Evolutionary conservation across 345 rosid species (phyloP), one percentile per base, ranked within the genome.

Genomic region (Moricandia arvensis): DNA sequence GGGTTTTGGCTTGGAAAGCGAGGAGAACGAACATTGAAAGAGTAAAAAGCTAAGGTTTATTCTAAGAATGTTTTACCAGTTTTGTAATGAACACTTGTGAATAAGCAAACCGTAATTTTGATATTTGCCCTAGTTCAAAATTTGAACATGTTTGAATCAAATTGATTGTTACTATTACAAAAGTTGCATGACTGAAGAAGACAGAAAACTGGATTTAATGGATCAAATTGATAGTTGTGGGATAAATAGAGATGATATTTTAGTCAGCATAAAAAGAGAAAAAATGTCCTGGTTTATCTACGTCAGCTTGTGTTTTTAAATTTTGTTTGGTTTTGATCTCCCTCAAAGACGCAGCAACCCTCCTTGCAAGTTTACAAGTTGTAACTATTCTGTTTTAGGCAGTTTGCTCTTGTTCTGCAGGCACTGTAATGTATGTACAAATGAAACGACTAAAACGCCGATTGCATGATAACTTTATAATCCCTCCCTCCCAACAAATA

Each of bases 401-500:
- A 55, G n/a, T 21, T 55, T 47, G 8, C 6, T 38, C 4, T 12
- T 38, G 6, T 55, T 55, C n/a, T 21, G 59, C 59, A 55, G 59
- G 13, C 30, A 55, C 24, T 24, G 60, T 24, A 55, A 11, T 18
- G 77, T 73, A 74, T 59, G 38, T 47, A 59, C 67, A 67, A 59
- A 49, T 34, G 61, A 75, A 58, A 75, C 78, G 33, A 57, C 71
- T 49, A 49, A 7, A 49, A 16, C 24, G 24, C 16, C 21, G 16
- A 43, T 7, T 16, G 68, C 59, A 45, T 29, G 9, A 16, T 33
- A 60, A 49, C 66, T 13, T n/a, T 68, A 12, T 69, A 17, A 38
- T 29, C 45, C 8, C 64, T 15, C 24, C 24, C 24, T 21, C 24
- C n/a, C 63, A 69, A 69, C 75, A 76, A 62, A 69, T 76, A 21